A percentile compares a stretch with the other conserved stretches of the same genome.
Evolutionary conservation across 305 asterid genomes (phyloP).

Genomic region (Fraxinus baroniana): DNA sequence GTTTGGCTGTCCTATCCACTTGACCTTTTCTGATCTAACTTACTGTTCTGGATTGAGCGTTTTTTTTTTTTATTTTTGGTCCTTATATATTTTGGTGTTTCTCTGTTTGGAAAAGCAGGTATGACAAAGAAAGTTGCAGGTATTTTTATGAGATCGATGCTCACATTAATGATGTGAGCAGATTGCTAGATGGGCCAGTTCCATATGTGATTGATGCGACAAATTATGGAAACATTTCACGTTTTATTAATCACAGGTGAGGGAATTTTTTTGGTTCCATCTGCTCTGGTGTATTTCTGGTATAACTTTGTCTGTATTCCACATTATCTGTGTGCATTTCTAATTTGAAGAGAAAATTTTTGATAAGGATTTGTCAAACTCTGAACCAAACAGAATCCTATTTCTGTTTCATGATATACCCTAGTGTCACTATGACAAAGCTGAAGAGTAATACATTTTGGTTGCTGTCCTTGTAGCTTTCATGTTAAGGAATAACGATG

Average conservation of each 20-base stretch:
- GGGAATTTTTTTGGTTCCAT: constrained; percentile 10
- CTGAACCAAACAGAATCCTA: background rate
- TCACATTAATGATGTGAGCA: constrained; percentile 75
- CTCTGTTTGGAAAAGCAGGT: constrained; percentile 45
- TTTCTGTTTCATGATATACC: background rate
- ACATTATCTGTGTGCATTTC: constrained; percentile 1
- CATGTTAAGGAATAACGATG: background rate
- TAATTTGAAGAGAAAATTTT: background rate
- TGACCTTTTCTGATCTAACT: constrained; percentile 3
- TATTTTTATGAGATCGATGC: constrained; percentile 76
- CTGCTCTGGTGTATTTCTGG: constrained; percentile 5
- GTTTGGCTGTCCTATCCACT: constrained; percentile 33
- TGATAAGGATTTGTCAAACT: background rate
- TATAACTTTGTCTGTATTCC: background rate
- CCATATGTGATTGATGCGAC: constrained; percentile 83
- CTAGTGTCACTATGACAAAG: background rate
- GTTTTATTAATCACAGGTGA: constrained; percentile 96
- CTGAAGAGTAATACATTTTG: background rate
- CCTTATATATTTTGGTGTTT: constrained; percentile 9
- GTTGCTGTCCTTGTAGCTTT: background rate
- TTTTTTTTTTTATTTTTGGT: background rate
- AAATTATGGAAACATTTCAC: constrained; percentile 83
- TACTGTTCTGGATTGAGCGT: background rate
- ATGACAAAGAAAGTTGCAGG: constrained; percentile 54
- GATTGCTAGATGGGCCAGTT: constrained; percentile 73